Evolutionary conservation across 805 yeast genomes (phyloP).

Genomic region (Helenozyma rhizophorensis): DNA sequence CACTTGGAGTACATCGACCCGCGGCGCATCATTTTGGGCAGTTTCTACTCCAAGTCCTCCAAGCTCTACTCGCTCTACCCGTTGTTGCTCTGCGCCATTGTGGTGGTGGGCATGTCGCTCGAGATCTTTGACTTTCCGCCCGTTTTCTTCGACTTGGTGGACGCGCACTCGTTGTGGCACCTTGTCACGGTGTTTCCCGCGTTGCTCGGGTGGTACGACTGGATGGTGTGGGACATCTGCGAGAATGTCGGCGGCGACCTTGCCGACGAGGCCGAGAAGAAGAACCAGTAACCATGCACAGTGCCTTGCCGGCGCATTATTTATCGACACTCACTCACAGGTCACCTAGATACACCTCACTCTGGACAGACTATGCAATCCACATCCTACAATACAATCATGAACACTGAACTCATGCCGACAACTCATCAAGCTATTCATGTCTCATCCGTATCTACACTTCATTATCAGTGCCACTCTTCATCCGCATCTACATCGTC

Average conservation of each 20-base stretch:
- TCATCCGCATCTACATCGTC: no score
- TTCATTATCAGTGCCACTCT: no score
- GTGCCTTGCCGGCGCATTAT: no score
- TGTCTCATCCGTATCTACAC: no score
- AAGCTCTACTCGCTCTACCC: conserved; percentile 40
- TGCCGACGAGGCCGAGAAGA: conserved; percentile 4
- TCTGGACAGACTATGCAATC: no score
- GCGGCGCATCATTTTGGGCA: conserved; percentile 21
- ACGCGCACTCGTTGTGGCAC: conserved; percentile 19
- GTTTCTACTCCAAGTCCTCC: conserved; percentile 32
- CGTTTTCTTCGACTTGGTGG: conserved; percentile 13
- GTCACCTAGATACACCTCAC: no score
- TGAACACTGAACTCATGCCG: no score
- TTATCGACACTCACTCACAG: no score
- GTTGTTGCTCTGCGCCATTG: conserved; percentile 33
- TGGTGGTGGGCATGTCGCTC: conserved; percentile 75
- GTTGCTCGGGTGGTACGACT: conserved; percentile 41
- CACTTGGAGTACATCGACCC: conserved; percentile 27
- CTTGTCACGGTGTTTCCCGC: conserved; percentile 32
- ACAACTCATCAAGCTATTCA: no score
- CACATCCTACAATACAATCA: no score
- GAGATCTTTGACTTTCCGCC: conserved; percentile 81
- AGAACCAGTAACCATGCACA: conserved; percentile 7
- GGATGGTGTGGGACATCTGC: conserved; percentile 41
- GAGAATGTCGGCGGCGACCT: conserved; percentile 24